Evolutionary conservation across 2,329 filamentous ascomycete species (phyloP).

Genomic region (Trichothecium roseum): DNA sequence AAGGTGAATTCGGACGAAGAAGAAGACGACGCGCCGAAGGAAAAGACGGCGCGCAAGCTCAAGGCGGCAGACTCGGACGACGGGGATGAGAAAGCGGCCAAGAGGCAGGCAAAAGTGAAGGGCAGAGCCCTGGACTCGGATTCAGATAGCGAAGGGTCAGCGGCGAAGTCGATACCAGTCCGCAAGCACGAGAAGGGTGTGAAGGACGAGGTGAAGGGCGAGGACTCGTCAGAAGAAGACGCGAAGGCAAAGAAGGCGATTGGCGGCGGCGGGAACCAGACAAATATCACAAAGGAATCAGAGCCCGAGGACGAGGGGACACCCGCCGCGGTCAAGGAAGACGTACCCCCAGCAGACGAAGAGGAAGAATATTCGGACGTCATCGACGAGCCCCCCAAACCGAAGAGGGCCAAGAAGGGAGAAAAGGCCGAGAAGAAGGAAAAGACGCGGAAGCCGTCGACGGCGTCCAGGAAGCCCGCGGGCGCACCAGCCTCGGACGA

Average conservation of each 20-base stretch:
- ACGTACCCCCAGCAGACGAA: conserved; percentile 10
- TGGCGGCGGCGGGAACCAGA: not conserved
- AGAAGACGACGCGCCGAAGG: conserved; percentile 8
- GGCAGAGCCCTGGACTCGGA: not conserved
- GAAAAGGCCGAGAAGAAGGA: conserved; percentile 15
- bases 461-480: conserved; percentile 12
- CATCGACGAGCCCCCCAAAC: conserved; percentile 59
- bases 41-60: conserved; percentile 4
- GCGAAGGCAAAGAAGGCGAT: no score
- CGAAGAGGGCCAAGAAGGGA: conserved; percentile 46
- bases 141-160: conserved; percentile 4
- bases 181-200: conserved; percentile 7
- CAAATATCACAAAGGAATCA: not conserved
- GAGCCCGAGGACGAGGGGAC: conserved; percentile 6
- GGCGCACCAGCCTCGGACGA: conserved; percentile 27
- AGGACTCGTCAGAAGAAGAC: conserved; percentile 5
- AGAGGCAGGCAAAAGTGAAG: conserved; percentile 7
- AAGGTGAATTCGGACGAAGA: conserved; percentile 15
- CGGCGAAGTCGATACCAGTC: conserved; percentile 2
- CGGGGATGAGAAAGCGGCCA: conserved; percentile 11
- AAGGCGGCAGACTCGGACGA: conserved; percentile 3
- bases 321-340: conserved; percentile 7
- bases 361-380: conserved; percentile 39
- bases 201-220: conserved; percentile 8
- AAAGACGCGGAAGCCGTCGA: conserved; percentile 14